Evolutionary conservation across 192 early-diverging fungal species (phyloP).

Genomic region (Coemansia interrupta): DNA sequence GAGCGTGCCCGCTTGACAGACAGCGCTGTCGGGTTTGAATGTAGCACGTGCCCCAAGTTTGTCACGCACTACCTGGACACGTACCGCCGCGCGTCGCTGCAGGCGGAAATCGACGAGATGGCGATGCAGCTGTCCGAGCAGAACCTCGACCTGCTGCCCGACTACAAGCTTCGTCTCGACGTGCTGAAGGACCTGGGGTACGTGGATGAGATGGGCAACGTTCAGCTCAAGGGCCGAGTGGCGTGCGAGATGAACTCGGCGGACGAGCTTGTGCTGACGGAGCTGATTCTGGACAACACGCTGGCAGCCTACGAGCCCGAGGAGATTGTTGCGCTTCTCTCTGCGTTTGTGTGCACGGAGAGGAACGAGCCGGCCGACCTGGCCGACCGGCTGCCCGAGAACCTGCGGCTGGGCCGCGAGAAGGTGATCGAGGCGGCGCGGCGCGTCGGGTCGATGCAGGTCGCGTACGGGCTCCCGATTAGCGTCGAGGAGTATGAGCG

Average conservation of each 20-base stretch:
- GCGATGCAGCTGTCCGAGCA: constrained; percentile 79
- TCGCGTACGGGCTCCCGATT: constrained; percentile 61
- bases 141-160: constrained; percentile 88
- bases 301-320: constrained; percentile 83
- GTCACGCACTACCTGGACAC: constrained; percentile 53
- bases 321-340: constrained; percentile 90
- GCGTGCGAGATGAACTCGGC: constrained; percentile 97
- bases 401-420: constrained; percentile 50
- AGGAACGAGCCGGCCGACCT: constrained; percentile 57
- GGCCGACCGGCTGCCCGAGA: constrained; percentile 30
- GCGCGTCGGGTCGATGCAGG: constrained; percentile 71
- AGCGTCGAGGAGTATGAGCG: constrained; percentile 46
- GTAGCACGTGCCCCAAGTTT: constrained; percentile 41
- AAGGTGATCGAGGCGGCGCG: constrained; percentile 66
- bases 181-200: constrained; percentile 80
- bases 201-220: constrained; percentile 78
- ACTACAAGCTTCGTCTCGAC: constrained; percentile 83
- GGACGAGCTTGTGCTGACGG: constrained; percentile 90
- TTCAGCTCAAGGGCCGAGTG: constrained; percentile 92
- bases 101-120: constrained; percentile 70
- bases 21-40: constrained; percentile 30
- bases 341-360: constrained; percentile 94
- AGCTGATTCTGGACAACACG: constrained; percentile 91
- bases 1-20: constrained; percentile 59
- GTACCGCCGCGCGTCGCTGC: constrained; percentile 61